Percentiles rank a stretch among this genome's conserved stretches.
phyloP scores from a whole-genome alignment of 2,329 filamentous ascomycete species.

The Grosmannia serpens region DNA sequence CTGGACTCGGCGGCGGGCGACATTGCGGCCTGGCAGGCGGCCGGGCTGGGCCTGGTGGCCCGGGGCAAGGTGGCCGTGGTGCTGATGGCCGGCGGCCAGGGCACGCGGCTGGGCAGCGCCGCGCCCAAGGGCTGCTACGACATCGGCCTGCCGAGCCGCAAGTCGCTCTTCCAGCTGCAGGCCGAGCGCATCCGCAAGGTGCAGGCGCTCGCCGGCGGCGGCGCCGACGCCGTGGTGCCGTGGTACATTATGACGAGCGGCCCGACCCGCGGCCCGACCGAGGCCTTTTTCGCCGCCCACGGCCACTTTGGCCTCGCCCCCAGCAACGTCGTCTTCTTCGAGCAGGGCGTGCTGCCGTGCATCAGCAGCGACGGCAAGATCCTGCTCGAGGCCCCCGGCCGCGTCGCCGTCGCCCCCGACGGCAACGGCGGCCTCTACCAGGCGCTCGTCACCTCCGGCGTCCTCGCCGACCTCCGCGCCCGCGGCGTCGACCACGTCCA shows the following conservation, averaged over 20 bases:
- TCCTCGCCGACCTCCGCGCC: constrained; percentile 77
- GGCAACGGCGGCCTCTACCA: constrained; percentile 96
- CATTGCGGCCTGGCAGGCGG: constrained; percentile 73
- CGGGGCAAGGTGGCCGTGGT: constrained; percentile 75
- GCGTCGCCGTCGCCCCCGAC: constrained; percentile 88
- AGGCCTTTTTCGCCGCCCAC: constrained; percentile 83
- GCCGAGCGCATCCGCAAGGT: constrained; percentile 85
- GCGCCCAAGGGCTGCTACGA: constrained; percentile 96
- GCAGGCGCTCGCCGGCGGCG: constrained; percentile 68
- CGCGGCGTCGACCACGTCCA: constrained; percentile 92
- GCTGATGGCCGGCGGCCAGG: constrained; percentile 94
- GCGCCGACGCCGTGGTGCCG: constrained; percentile 59
- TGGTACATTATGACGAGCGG: constrained; percentile 99
- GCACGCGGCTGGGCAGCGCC: constrained; percentile 86
- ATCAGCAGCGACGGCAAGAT: constrained; percentile 98
- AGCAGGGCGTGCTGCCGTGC: constrained; percentile 93
- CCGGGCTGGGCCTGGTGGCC: constrained; percentile 68
- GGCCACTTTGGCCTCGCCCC: constrained; percentile 80
- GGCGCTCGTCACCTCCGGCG: constrained; percentile 68
- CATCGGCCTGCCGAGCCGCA: constrained; percentile 83
- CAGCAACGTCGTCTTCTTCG: constrained; percentile 84
- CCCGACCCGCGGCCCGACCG: constrained; percentile 82
- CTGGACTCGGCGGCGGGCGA: constrained; percentile 75
- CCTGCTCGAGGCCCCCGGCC: constrained; percentile 78
- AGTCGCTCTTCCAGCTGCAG: constrained; percentile 96